These are phyloP conservation scores for Thalassiosira exigua DNA, from an alignment of 352 stramenopile species.

Conservation along the genomic window DNA sequence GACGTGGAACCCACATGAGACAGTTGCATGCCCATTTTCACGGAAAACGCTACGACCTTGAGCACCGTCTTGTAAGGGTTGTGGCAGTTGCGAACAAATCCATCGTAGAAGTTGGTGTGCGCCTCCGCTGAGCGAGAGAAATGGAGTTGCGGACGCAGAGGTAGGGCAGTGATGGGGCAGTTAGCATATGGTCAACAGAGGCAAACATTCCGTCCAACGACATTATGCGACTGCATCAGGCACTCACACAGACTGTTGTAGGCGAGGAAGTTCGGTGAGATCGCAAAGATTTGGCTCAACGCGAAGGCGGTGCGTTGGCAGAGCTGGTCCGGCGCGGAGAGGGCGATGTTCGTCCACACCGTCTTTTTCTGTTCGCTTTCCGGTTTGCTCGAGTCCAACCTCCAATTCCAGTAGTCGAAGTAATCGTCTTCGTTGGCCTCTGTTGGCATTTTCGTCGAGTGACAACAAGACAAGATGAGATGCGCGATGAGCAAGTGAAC, in stretches of 20 bases:
- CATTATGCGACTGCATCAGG: no score
- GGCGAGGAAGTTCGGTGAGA: conserved; percentile 7
- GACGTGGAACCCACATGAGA: conserved; percentile 26
- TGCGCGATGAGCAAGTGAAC: not conserved
- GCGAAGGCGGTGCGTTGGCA: conserved; percentile 66
- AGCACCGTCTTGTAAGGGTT: conserved; percentile 41
- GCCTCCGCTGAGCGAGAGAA: conserved; percentile 14
- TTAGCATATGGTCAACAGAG: no score
- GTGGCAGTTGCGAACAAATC: conserved; percentile 36
- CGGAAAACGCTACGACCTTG: conserved; percentile 32
- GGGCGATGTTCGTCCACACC: conserved; percentile 55
- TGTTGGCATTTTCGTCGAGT: not conserved
- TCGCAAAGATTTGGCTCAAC: conserved; percentile 63
- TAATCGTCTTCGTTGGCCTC: conserved; percentile 36
- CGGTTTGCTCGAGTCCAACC: conserved; percentile 23
- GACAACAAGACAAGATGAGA: not conserved
- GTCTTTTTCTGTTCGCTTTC: conserved; percentile 55
- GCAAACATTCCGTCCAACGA: no score
- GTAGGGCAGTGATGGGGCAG: no score
- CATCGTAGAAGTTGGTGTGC: conserved; percentile 41
- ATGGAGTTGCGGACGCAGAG: no score
- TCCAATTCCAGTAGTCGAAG: conserved; percentile 55
- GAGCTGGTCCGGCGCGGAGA: conserved; percentile 63
- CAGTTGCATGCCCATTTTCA: conserved; percentile 50
- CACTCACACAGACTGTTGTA: conserved; percentile 13